phyloP scores from a whole-genome alignment of 345 rosid species.

The Aegle marmelos region DNA sequence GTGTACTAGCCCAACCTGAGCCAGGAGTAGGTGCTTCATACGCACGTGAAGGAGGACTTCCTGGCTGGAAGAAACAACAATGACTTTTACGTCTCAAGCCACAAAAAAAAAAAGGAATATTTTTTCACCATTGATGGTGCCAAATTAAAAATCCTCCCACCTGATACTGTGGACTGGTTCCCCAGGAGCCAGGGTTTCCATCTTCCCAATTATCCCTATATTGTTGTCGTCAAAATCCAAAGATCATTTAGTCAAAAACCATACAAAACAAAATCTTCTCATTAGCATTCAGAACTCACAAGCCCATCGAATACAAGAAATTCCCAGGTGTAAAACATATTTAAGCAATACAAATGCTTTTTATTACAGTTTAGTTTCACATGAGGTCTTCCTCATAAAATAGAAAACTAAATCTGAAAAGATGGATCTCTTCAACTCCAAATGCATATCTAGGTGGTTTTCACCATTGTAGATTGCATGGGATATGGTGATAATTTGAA shows the following conservation, averaged over 20 bases:
- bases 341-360: background rate
- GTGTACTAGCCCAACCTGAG: constrained; percentile 88
- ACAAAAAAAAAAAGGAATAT: background rate
- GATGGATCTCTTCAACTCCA: background rate
- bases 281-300: background rate
- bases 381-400: background rate
- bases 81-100: background rate
- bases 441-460: background rate
- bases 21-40: constrained; percentile 98
- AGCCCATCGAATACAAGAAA: background rate
- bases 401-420: background rate
- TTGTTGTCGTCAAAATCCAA: constrained; percentile 7
- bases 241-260: background rate
- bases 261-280: background rate
- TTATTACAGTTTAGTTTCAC: background rate
- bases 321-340: background rate
- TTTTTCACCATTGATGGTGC: background rate
- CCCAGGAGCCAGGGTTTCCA: constrained; percentile 94
- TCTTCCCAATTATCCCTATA: constrained; percentile 93
- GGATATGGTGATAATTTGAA: background rate
- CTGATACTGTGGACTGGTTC: constrained; percentile 84
- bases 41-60: constrained; percentile 83
- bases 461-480: background rate
- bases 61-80: constrained; percentile 53
- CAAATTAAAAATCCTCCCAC: constrained; percentile 30